These are phyloP conservation scores for Aechmea fasciata DNA, from an alignment of 176 grass and related monocot genomes.

Conservation along the genomic window DNA sequence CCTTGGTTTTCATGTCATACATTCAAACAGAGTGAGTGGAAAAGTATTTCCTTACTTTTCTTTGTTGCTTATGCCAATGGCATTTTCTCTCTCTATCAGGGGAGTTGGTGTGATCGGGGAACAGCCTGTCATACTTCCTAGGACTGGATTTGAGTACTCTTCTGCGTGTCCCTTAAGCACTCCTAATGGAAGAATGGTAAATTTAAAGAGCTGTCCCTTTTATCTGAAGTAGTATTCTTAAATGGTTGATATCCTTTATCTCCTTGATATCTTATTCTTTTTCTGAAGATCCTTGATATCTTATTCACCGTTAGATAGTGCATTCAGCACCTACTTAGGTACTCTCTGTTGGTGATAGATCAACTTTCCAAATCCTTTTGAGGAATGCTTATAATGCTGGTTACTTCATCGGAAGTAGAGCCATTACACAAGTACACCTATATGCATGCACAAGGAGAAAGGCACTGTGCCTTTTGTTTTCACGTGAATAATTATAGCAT, in stretches of 20 bases:
- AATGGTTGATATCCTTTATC: not conserved
- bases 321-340: too few species aligned
- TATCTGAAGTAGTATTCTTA: not conserved
- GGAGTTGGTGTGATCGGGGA: conserved; percentile 68
- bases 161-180: conserved; percentile 65
- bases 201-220: not conserved
- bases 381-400: not conserved
- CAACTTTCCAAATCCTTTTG: too few species aligned
- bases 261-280: not conserved
- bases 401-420: not conserved
- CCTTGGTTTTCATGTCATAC: not conserved
- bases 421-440: too few species aligned
- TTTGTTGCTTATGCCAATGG: conserved; percentile 9
- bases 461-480: too few species aligned
- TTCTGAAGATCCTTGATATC: not conserved
- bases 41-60: not conserved
- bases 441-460: too few species aligned
- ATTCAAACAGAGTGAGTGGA: not conserved
- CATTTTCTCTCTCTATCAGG: conserved; percentile 14
- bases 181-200: conserved; percentile 75
- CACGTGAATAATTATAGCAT: not conserved
- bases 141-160: conserved; percentile 66
- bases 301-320: too few species aligned
- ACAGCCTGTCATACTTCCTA: conserved; percentile 68
- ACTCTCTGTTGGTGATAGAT: too few species aligned